Evolutionary conservation across 192 early-diverging fungal genomes (phyloP).

Genomic region (Phlyctochytrium arcticum): DNA sequence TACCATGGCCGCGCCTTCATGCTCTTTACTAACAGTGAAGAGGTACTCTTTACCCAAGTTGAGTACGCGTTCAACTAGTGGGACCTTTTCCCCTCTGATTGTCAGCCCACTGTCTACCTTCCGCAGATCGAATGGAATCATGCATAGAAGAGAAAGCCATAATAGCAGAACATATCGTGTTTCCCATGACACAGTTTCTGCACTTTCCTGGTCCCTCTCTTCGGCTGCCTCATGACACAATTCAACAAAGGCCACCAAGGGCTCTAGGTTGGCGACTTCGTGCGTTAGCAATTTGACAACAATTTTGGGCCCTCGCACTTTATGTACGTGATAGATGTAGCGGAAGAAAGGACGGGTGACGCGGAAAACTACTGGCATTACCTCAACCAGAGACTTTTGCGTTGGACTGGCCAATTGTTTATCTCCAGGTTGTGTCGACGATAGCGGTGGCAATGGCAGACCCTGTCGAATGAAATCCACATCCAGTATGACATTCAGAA

Average conservation of each 20-base stretch:
- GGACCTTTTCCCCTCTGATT: not conserved
- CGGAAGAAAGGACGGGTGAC: conserved; percentile 30
- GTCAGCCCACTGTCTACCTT: conserved; percentile 70
- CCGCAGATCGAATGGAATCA: conserved; percentile 93
- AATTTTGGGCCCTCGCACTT: conserved; percentile 87
- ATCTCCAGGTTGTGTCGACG: too few species aligned
- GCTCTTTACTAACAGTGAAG: conserved; percentile 74
- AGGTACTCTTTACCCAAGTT: conserved; percentile 65
- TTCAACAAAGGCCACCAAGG: conserved; percentile 68
- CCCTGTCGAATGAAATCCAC: conserved; percentile 3
- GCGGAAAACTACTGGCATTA: not conserved
- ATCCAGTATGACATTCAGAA: conserved; percentile 40
- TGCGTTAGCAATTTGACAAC: conserved; percentile 90
- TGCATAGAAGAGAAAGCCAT: conserved; percentile 91
- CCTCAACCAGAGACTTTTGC: too few species aligned
- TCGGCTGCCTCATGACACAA: too few species aligned
- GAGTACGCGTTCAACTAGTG: conserved; percentile 69
- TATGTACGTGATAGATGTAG: conserved; percentile 74
- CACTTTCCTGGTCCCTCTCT: too few species aligned
- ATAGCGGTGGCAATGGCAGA: too few species aligned
- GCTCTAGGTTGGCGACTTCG: conserved; percentile 84
- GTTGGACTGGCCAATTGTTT: not conserved
- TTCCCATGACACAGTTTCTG: conserved; percentile 61
- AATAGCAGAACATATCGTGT: conserved; percentile 77
- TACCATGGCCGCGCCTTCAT: conserved; percentile 79